Conservation (phyloP, 1,284 basidiomycete species). For the Cryptococcus amylolentus region DNA sequence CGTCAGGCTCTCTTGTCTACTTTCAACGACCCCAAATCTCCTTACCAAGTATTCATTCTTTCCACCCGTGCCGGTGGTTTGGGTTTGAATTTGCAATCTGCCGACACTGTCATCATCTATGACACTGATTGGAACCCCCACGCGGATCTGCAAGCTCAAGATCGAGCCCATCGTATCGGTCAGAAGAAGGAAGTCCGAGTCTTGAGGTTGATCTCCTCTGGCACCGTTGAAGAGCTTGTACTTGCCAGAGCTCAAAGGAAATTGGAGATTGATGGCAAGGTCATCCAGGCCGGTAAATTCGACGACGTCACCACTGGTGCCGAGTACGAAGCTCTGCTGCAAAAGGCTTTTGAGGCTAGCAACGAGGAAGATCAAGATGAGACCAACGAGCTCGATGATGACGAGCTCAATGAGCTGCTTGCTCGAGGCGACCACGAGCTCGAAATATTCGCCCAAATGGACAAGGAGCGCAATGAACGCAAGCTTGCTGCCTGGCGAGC, state of each 20-base stretch:
- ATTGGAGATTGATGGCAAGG: constrained; percentile 98
- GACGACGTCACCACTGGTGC: constrained; percentile 98
- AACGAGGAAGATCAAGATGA: constrained; percentile 91
- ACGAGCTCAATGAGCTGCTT: constrained; percentile 92
- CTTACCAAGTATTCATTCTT: constrained; percentile 90
- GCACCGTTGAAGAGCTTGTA: constrained; percentile 97
- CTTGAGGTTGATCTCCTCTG: constrained; percentile 93
- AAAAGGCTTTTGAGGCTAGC: constrained; percentile 53
- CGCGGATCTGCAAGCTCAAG: constrained; percentile 83
- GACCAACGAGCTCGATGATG: constrained; percentile 92
- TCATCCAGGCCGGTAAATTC: constrained; percentile 98
- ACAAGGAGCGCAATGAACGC: constrained; percentile 74
- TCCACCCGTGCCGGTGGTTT: constrained; percentile 97
- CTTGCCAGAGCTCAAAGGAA: constrained; percentile 91
- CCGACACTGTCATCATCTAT: constrained; percentile 94
- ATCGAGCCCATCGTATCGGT: constrained; percentile 92
- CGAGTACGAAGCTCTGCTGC: constrained; percentile 92
- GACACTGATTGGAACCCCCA: constrained; percentile 85
- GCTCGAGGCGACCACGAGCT: constrained; percentile 80
- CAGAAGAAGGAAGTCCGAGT: constrained; percentile 98
- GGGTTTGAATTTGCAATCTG: constrained; percentile 95
- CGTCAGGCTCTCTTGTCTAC: constrained; percentile 82
- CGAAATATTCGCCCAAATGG: constrained; percentile 77
- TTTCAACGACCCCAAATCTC: constrained; percentile 89
- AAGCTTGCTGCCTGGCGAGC: constrained; percentile 68